A percentile compares a stretch with the other conserved stretches of the same genome.
Evolutionary conservation across 306 rosid genomes (phyloP).

Genomic region (Hippophae gyantsensis): DNA sequence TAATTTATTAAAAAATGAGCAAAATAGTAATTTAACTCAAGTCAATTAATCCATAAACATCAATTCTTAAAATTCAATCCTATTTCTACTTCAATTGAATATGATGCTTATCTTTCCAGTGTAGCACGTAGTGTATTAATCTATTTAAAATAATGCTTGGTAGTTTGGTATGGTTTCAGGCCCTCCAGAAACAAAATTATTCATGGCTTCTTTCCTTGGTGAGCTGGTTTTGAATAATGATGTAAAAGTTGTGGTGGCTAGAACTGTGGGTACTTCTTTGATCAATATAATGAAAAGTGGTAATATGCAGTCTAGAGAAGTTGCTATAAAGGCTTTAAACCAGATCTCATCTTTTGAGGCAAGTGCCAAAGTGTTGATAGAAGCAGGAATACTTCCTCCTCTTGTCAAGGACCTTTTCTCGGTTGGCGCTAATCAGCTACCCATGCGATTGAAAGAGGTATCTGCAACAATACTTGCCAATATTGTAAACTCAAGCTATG

Average conservation of each 20-base stretch:
- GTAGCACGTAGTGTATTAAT: too few species aligned
- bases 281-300: conserved; percentile 29
- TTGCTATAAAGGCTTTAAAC: conserved; percentile 31
- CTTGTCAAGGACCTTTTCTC: conserved; percentile 44
- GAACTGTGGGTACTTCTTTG: conserved; percentile 31
- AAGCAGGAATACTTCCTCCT: conserved; percentile 30
- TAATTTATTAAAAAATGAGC: too few species aligned
- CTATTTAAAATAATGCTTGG: too few species aligned
- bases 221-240: conserved; percentile 33
- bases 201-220: conserved; percentile 46
- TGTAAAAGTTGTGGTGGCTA: conserved; percentile 26
- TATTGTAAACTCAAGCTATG: conserved; percentile 24
- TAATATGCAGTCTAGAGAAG: conserved; percentile 19
- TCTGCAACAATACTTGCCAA: conserved; percentile 42
- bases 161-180: conserved; percentile 16
- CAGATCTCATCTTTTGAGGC: conserved; percentile 32
- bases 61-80: too few species aligned
- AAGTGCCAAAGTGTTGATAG: conserved; percentile 25
- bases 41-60: too few species aligned
- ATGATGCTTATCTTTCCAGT: too few species aligned
- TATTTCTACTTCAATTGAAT: too few species aligned
- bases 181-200: conserved; percentile 25
- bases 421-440: conserved; percentile 26
- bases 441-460: conserved; percentile 27
- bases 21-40: too few species aligned